Conservation (phyloP, 1,139 yeast species). For the Meyerozyma guilliermondii region DNA sequence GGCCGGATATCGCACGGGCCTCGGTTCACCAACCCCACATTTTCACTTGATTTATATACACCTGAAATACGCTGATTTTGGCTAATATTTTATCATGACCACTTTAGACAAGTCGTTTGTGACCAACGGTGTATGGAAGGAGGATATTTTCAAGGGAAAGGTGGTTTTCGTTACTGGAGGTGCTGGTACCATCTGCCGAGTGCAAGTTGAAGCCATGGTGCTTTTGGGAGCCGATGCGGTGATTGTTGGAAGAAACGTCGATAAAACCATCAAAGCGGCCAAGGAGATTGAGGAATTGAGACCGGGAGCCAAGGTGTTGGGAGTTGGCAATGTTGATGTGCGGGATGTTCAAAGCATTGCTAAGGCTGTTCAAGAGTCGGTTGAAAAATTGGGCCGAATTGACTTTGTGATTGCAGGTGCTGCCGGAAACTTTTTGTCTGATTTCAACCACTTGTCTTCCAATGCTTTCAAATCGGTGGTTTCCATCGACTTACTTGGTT, state of each 20-base stretch:
- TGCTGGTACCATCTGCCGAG: constrained; percentile 87
- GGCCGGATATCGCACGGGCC: neutral
- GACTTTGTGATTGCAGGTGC: constrained; percentile 93
- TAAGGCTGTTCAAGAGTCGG: constrained; percentile 61
- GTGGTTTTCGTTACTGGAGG: constrained; percentile 94
- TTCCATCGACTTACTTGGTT: constrained; percentile 78
- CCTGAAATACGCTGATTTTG: neutral
- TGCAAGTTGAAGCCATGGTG: constrained; percentile 79
- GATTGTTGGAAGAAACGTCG: constrained; percentile 70
- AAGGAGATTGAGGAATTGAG: constrained; percentile 55
- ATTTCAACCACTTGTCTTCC: constrained; percentile 69
- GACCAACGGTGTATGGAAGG: constrained; percentile 37
- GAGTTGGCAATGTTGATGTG: constrained; percentile 71
- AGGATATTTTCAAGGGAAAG: constrained; percentile 69
- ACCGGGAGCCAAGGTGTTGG: constrained; percentile 58
- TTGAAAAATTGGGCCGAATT: constrained; percentile 60
- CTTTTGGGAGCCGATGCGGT: constrained; percentile 82
- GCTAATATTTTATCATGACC: constrained; percentile 5
- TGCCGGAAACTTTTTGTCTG: constrained; percentile 86
- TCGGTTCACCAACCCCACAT: constrained; percentile 2
- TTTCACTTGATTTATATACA: neutral
- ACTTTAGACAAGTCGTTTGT: constrained; percentile 26
- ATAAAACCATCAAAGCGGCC: constrained; percentile 64
- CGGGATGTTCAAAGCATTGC: constrained; percentile 56
- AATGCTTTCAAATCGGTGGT: constrained; percentile 87